phyloP scores from a whole-genome alignment of 331 rosid species.

The Quercus lobata region DNA sequence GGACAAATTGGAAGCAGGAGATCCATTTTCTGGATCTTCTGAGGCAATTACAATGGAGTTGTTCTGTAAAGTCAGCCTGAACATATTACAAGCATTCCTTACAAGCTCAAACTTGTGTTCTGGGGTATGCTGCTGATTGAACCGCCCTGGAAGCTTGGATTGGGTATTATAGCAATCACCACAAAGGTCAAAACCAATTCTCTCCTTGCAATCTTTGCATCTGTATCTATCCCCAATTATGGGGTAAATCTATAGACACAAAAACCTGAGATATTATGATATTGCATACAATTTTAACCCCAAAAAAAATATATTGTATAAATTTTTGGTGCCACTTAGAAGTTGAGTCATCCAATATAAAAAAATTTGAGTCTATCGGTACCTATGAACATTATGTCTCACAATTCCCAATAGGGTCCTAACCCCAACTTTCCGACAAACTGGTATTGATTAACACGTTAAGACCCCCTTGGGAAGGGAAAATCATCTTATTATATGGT shows the following conservation, averaged over 20 bases:
- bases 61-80: conserved; percentile 4
- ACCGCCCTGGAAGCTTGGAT: conserved; percentile 83
- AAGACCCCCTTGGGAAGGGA: too few relatives aligned
- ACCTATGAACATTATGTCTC: not conserved
- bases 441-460: too few relatives aligned
- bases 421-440: not conserved
- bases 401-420: not conserved
- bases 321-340: not conserved
- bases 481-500: too few relatives aligned
- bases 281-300: conserved; percentile 6
- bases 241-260: conserved; percentile 50
- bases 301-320: not conserved
- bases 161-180: conserved; percentile 54
- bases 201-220: conserved; percentile 68
- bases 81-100: not conserved
- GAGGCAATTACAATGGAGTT: conserved; percentile 21
- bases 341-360: not conserved
- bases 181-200: conserved; percentile 76
- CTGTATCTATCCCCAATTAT: conserved; percentile 71
- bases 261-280: conserved; percentile 10
- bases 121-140: conserved; percentile 85
- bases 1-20: conserved; percentile 11
- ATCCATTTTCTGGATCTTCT: conserved; percentile 26
- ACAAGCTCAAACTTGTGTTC: conserved; percentile 57
- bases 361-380: not conserved